A percentile compares a stretch with the other conserved stretches of the same genome.
Evolutionary conservation across 2,329 filamentous ascomycete species (phyloP).

Genomic region (Fusarium sp.): DNA sequence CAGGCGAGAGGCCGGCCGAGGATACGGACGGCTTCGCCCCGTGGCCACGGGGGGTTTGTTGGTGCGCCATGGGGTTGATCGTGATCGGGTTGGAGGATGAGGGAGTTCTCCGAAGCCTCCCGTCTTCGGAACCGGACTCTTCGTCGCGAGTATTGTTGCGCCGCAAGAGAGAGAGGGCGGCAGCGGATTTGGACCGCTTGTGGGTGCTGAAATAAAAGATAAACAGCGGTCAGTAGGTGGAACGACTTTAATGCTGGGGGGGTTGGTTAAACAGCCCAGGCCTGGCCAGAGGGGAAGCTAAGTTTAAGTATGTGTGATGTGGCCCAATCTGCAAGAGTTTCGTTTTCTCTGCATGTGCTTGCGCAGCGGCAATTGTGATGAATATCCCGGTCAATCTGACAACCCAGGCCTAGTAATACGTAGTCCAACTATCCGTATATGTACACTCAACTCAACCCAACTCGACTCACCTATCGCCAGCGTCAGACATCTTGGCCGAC

Average conservation of each 20-base stretch:
- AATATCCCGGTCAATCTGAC: conserved; percentile 27
- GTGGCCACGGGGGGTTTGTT: conserved; percentile 59
- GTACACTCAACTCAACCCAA: conserved; percentile 4
- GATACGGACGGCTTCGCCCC: conserved; percentile 63
- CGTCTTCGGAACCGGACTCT: conserved; percentile 69
- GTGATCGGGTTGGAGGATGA: conserved; percentile 50
- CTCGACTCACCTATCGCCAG: conserved; percentile 46
- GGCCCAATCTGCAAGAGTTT: conserved; percentile 37
- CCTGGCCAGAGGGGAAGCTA: conserved; percentile 28
- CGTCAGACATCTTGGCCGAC: conserved; percentile 46
- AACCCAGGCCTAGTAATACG: conserved; percentile 5
- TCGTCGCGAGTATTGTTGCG: conserved; percentile 66
- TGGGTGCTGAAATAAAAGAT: conserved; percentile 54
- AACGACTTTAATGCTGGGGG: conserved; percentile 44
- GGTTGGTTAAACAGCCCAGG: conserved; percentile 32
- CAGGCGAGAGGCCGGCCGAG: conserved; percentile 59
- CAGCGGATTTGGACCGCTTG: conserved; percentile 69
- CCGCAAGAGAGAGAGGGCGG: conserved; percentile 68
- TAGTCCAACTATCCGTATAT: conserved; percentile 1
- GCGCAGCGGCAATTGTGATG: conserved; percentile 25
- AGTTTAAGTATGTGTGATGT: conserved; percentile 42
- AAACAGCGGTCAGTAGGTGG: conserved; percentile 52
- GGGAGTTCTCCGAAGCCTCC: conserved; percentile 57
- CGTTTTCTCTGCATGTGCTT: conserved; percentile 23
- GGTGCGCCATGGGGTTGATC: conserved; percentile 56